Evolutionary conservation across 495 filamentous ascomycete species (phyloP).

Genomic region (Neurospora africana): DNA sequence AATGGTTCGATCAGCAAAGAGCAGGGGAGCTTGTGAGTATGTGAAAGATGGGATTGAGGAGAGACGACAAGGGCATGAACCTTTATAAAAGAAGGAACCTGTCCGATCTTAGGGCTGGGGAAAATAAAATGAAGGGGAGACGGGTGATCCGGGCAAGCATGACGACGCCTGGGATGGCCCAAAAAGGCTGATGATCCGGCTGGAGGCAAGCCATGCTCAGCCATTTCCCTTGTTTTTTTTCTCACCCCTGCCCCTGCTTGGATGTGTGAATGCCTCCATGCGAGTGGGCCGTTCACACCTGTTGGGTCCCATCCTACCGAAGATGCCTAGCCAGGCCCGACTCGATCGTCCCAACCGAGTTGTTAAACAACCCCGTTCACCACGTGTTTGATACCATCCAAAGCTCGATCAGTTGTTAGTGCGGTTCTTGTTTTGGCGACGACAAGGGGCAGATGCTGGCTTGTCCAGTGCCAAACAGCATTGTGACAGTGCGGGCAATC

Average conservation of each 20-base stretch:
- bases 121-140: neutral
- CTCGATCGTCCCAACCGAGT: neutral
- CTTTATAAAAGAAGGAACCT: constrained; percentile 6
- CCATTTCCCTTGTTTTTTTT: neutral
- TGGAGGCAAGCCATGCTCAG: constrained; percentile 1
- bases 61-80: neutral
- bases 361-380: neutral
- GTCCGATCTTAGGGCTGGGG: neutral
- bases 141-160: neutral
- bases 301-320: neutral
- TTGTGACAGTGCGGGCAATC: neutral
- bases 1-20: constrained; percentile 8
- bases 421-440: neutral
- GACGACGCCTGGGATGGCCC: neutral
- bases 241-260: neutral
- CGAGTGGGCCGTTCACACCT: neutral
- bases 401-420: neutral
- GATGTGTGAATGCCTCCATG: neutral
- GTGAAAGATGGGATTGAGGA: constrained; percentile 5
- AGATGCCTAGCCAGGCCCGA: neutral
- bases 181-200: neutral
- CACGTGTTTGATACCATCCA: neutral
- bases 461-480: neutral
- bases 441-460: neutral
- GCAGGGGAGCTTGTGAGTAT: constrained; percentile 12